Conservation (phyloP, 768 basidiomycete species). For the Termitomyces sp. region DNA sequence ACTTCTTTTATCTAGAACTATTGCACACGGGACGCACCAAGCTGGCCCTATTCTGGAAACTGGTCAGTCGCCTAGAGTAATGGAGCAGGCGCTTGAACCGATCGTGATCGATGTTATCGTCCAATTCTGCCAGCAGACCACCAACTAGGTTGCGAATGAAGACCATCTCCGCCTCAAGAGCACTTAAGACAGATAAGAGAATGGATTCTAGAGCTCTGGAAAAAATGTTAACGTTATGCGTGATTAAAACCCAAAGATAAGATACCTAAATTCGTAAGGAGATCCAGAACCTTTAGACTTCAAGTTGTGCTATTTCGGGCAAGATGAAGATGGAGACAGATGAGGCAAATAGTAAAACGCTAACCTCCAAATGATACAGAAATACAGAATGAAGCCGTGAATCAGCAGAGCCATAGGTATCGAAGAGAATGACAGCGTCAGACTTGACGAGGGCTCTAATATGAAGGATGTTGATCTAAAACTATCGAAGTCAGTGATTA, state of each 20-base stretch:
- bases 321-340: conserved; percentile 5
- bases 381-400: conserved; percentile 84
- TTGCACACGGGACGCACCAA: conserved; percentile 41
- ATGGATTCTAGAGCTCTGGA: conserved; percentile 88
- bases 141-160: conserved; percentile 90
- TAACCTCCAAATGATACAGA: conserved; percentile 80
- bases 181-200: conserved; percentile 84
- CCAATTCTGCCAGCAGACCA: conserved; percentile 85
- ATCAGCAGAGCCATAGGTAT: conserved; percentile 84
- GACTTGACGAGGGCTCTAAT: conserved; percentile 94
- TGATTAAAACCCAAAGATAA: conserved; percentile 2
- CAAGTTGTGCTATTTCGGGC: conserved; percentile 63
- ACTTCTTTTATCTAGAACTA: not conserved
- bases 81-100: conserved; percentile 89
- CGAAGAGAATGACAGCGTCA: conserved; percentile 87
- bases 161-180: conserved; percentile 94
- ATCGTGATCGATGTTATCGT: conserved; percentile 93
- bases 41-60: conserved; percentile 88
- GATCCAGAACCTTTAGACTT: conserved; percentile 61
- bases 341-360: conserved; percentile 7
- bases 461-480: conserved; percentile 86
- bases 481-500: not conserved
- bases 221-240: conserved; percentile 12
- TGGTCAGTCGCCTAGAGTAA: conserved; percentile 82
- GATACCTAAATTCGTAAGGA: conserved; percentile 86